These are phyloP conservation scores for Emmonsiellopsis sp. DNA, from an alignment of 2,329 filamentous ascomycete genomes.

Conservation along the genomic window DNA sequence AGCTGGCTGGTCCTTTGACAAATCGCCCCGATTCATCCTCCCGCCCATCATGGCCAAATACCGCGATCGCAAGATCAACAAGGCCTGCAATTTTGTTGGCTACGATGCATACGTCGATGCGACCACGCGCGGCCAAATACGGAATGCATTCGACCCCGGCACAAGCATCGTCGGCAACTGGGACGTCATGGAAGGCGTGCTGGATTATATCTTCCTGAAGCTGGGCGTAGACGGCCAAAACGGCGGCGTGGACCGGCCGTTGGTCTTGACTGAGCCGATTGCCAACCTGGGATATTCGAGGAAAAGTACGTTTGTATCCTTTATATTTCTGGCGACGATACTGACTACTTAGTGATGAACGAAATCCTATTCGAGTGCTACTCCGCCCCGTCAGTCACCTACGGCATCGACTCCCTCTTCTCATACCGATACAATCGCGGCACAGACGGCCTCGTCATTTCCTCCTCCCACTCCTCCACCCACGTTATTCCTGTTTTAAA, in stretches of 20 bases:
- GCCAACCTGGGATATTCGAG: conserved; percentile 83
- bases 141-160: conserved; percentile 82
- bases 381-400: conserved; percentile 76
- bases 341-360: conserved; percentile 65
- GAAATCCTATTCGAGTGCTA: conserved; percentile 98
- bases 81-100: conserved; percentile 86
- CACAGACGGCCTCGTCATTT: conserved; percentile 76
- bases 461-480: conserved; percentile 86
- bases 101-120: conserved; percentile 92
- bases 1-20: conserved; percentile 92
- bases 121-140: conserved; percentile 80
- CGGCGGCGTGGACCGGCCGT: conserved; percentile 69
- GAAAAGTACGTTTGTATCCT: conserved; percentile 55
- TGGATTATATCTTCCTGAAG: conserved; percentile 94
- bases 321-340: neutral
- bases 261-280: conserved; percentile 93
- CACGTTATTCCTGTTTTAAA: conserved; percentile 92
- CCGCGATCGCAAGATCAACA: conserved; percentile 84
- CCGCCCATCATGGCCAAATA: conserved; percentile 93
- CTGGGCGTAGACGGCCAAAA: conserved; percentile 67
- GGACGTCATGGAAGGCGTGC: conserved; percentile 90
- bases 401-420: conserved; percentile 94
- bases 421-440: conserved; percentile 90
- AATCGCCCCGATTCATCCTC: conserved; percentile 66
- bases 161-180: conserved; percentile 92